Percentiles rank a stretch among this genome's conserved stretches.
These are phyloP conservation scores for Acer saccharum DNA, from an alignment of 345 rosid species.

Conservation along the genomic window DNA sequence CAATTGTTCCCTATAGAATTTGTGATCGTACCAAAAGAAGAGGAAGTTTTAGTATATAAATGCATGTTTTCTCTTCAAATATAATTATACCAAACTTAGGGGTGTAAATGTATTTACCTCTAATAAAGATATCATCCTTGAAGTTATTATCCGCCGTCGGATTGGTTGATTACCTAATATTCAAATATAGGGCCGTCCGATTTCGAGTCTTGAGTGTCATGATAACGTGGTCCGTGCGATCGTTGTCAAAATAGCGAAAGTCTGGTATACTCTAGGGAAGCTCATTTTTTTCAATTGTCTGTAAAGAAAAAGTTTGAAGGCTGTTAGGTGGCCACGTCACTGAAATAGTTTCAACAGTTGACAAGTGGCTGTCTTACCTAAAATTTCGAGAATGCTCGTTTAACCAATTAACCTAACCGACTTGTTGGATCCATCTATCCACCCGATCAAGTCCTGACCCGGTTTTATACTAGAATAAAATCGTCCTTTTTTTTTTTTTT, in stretches of 20 bases:
- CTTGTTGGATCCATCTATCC: not conserved
- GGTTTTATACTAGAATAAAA: not conserved
- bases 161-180: slow-evolving; percentile 1
- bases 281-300: not conserved
- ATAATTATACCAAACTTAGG: no score
- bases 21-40: no score
- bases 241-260: not conserved
- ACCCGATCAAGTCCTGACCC: not conserved
- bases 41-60: no score
- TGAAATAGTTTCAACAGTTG: not conserved
- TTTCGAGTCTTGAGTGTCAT: not conserved
- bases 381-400: not conserved
- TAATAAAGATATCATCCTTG: not conserved
- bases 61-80: no score
- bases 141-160: slow-evolving; percentile 2
- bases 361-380: slow-evolving; percentile 14
- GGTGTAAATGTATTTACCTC: no score
- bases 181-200: no score
- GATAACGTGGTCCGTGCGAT: slow-evolving; percentile 13
- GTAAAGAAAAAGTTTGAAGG: not conserved
- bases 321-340: slow-evolving; percentile 17
- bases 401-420: not conserved
- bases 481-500: no score
- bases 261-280: not conserved
- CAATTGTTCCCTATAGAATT: no score